Evolutionary conservation across 441 rosid species (phyloP), one percentile per base, ranked within the genome.

Genomic region (Flueggea neowawraea): DNA sequence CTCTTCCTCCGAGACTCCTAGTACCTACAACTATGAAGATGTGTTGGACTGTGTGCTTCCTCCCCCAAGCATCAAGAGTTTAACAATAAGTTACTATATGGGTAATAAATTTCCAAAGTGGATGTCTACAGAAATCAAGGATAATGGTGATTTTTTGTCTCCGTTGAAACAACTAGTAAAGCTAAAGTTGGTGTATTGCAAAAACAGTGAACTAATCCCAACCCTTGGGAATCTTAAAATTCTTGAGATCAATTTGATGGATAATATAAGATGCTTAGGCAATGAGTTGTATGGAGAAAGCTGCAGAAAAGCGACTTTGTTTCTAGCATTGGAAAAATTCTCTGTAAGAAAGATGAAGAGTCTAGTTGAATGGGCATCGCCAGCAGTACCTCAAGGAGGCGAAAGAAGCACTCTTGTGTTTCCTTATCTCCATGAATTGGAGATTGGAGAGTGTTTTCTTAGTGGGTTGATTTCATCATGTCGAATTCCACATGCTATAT

Each of bases 71-170:
- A 58, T 75, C 16, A 17, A 69, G 16, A 55, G 64, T 16, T 9
- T 68, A 52, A 16, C 28, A 44, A 64, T 74, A 13, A 5, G 16
- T 0, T 41, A 52, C 6, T 77, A 61, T 41, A 4, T 1, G 57
- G 81, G 78, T 9, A 31, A 54, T 55, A 57, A 44, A n/a, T 60
- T 73, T 33, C 70, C 80, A 60, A 15, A 69, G 13, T 77, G 81
- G 81, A 13, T 76, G 57, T 45, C 13, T 22, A 36, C 22, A 41
- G 17, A 6, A 41, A 9, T 16, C 28, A 4, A 9, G 54, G n/a
- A n/a, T n/a, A n/a, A n/a, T n/a, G n/a, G n/a, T n/a, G 28, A 41
- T 54, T 54, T 43, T 31, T 31, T 45, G 3, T 10, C n/a, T n/a
- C n/a, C 32, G 31, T 61, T 65, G 0, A 15, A 15, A 1, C 45